Evolutionary conservation across 768 basidiomycete genomes (phyloP).

Genomic region (Myochromella boudieri): DNA sequence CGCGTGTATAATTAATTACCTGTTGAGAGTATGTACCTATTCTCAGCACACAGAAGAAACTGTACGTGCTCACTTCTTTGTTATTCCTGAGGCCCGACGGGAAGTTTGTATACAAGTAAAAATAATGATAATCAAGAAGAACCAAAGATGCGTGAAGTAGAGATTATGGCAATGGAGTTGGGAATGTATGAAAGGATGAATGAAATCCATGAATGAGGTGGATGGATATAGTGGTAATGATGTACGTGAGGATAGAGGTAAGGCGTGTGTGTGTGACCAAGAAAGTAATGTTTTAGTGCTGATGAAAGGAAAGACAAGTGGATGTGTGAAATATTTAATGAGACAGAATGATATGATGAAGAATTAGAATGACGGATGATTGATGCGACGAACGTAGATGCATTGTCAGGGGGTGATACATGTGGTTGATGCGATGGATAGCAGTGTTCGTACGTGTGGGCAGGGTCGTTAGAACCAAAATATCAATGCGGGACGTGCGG

Average conservation of each 20-base stretch:
- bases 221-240: conserved; percentile 4
- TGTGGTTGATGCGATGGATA: conserved; percentile 13
- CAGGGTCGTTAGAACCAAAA: conserved; percentile 9
- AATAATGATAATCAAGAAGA: conserved; percentile 13
- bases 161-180: too few species aligned
- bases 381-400: conserved; percentile 12
- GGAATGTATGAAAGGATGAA: conserved; percentile 5
- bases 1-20: too few species aligned
- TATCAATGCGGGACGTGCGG: conserved; percentile 1
- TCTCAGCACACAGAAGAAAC: too few species aligned
- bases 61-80: conserved; percentile 1
- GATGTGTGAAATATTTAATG: too few species aligned
- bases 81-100: background rate
- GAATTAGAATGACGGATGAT: conserved; percentile 6
- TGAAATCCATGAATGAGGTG: conserved; percentile 12
- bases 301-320: conserved; percentile 1
- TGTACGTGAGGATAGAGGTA: conserved; percentile 10
- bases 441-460: conserved; percentile 9
- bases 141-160: conserved; percentile 13
- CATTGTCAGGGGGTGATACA: conserved; percentile 16
- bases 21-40: too few species aligned
- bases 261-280: background rate
- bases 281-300: conserved; percentile 6
- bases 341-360: conserved; percentile 2
- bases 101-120: conserved; percentile 9